Evolutionary conservation across 345 rosid species (phyloP).

Genomic region (Murraya paniculata): DNA sequence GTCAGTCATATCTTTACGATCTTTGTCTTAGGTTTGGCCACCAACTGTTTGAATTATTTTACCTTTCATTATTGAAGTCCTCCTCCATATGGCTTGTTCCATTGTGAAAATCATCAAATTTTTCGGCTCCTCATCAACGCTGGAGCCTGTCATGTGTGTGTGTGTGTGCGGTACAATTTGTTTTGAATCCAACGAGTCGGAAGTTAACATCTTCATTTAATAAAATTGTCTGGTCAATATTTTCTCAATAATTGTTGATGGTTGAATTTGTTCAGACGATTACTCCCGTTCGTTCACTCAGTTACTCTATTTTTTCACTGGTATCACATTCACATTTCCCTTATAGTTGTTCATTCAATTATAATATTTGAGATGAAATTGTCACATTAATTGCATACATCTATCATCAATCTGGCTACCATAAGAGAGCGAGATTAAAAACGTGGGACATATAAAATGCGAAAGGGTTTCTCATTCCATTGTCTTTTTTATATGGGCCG

Average conservation of each 20-base stretch:
- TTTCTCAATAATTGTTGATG: too few relatives aligned
- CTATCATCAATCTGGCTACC: too few relatives aligned
- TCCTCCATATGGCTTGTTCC: not conserved
- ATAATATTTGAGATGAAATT: not conserved
- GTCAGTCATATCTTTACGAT: too few relatives aligned
- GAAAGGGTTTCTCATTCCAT: not conserved
- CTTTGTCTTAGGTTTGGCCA: conserved; percentile 9
- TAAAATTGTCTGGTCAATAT: not conserved
- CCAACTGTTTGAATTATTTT: too few relatives aligned
- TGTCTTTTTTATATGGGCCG: not conserved
- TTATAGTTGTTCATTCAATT: not conserved
- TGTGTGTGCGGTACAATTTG: not conserved
- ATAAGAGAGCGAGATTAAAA: not conserved
- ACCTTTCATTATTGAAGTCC: too few relatives aligned
- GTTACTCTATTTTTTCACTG: not conserved
- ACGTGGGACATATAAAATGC: too few relatives aligned
- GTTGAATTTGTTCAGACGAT: not conserved
- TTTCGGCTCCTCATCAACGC: not conserved
- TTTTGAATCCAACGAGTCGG: not conserved
- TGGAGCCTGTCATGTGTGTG: not conserved
- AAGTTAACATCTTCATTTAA: not conserved
- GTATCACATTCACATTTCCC: not conserved
- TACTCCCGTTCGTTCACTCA: too few relatives aligned
- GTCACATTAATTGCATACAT: not conserved
- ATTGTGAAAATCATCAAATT: not conserved